Base-by-base conservation (phyloP, 1,139 yeast species). In the Yamadazyma buinensis region DNA sequence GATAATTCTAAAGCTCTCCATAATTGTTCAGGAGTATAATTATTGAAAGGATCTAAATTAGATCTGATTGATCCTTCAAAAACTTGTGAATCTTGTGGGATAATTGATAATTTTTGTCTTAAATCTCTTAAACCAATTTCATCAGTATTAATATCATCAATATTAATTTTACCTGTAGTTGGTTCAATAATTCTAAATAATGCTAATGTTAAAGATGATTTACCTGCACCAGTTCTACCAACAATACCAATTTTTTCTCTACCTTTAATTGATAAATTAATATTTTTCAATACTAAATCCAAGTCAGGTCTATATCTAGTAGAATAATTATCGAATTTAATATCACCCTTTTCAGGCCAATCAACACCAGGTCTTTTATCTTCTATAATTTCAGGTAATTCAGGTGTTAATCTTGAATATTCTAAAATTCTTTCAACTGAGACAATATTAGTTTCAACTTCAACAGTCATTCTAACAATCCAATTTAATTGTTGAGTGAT, bases 381-480 rank as follows among this genome's bases (percentile, higher is more conserved):
- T 44, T 80, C 84, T 41, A 90, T 69, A 23, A 84, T 60, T 39
- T 72, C 81, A 0, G 96, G 87, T 3, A 96, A 97, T 63, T 92
- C 98, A 12, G 88, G 69, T 28, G 67, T 65, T 47, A 92, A 69
- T 27, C 64, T 57, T 13, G 95, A 76, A 59, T 92, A 92, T 59
- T 92, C 97, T 60, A 85, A 67, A 38, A 90, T 82, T 69, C 98
- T 82, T 64, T 92, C 98, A 29, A 92, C 97, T 6, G 95, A 85
- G 30, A 92, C 97, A 64, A 92, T 90, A 57, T 90, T 90, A 10
- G 97, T 87, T 57, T 92, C 98, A 34, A 92, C 95, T 52, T 90
- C 97, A 36, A 90, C 97, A 0, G 96, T 87, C 97, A 90, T 90
- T 63, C 97, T 75, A 23, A 92, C 97, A 59, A 90, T 87, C 97